Conservation (phyloP, 208 protist genomes). For the Leishmania braziliensis region DNA sequence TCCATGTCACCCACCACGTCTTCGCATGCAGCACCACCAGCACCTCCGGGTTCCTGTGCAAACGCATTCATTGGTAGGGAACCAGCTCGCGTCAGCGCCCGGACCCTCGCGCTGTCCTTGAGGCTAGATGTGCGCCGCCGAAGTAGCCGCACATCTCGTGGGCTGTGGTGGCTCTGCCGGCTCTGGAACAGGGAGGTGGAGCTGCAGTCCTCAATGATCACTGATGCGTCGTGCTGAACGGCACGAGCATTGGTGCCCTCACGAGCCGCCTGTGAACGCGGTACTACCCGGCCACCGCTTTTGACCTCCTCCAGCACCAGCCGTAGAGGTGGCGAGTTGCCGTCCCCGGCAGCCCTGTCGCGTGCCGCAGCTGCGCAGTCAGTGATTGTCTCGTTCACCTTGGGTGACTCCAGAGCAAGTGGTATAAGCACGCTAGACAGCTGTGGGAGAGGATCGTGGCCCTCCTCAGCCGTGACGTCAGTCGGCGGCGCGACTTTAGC, state of each 20-base stretch:
- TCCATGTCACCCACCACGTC: not conserved
- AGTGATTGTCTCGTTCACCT: not conserved
- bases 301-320: not conserved
- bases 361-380: not conserved
- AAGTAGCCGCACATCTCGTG: not conserved
- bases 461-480: not conserved
- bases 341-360: not conserved
- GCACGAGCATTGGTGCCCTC: not conserved
- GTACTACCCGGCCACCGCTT: not conserved
- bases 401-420: not conserved
- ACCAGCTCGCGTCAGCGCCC: not conserved
- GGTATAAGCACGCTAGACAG: not conserved
- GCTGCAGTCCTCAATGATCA: not conserved
- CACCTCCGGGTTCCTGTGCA: too few species aligned
- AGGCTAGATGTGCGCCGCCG: not conserved
- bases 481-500: not conserved
- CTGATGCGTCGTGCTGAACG: not conserved
- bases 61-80: not conserved
- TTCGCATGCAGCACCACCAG: not conserved
- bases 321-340: not conserved
- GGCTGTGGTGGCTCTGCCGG: too few species aligned
- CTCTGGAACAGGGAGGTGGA: not conserved
- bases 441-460: not conserved
- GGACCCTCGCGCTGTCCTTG: not conserved
- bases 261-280: not conserved